These are phyloP conservation scores for Vicia villosa DNA, from an alignment of 306 rosid species.

Conservation along the genomic window DNA sequence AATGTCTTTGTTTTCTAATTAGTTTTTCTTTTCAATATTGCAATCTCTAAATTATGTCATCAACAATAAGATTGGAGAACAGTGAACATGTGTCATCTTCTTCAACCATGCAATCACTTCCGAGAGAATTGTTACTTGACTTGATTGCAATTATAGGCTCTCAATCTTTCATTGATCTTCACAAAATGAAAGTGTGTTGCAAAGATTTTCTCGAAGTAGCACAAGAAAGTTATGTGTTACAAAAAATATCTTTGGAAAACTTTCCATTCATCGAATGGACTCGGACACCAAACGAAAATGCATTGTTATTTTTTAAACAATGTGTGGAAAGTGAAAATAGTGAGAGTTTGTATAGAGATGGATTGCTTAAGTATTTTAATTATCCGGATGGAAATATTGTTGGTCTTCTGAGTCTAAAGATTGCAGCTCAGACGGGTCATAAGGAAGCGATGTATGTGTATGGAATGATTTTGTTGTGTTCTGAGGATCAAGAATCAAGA, in stretches of 20 bases:
- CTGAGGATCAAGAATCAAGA: neutral
- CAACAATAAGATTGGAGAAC: no score
- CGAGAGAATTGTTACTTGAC: slow-evolving; percentile 33
- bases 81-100: no score
- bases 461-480: slow-evolving; percentile 17
- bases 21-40: no score
- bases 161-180: slow-evolving; percentile 20
- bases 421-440: slow-evolving; percentile 20
- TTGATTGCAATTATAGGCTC: slow-evolving; percentile 28
- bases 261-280: neutral
- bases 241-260: neutral
- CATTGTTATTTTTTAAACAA: neutral
- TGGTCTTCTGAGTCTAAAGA: neutral
- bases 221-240: neutral
- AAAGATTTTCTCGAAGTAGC: slow-evolving; percentile 18
- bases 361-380: slow-evolving; percentile 18
- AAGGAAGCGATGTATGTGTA: no score
- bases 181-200: slow-evolving; percentile 21
- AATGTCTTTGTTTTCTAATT: no score
- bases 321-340: slow-evolving; percentile 27
- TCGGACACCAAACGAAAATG: neutral
- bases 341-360: slow-evolving; percentile 25
- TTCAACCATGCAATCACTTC: slow-evolving; percentile 9
- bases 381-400: neutral
- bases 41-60: no score